Percentiles rank a stretch among this genome's conserved stretches.
Evolutionary conservation across 2,329 filamentous ascomycete genomes (phyloP).

Genomic region (Fusarium temperatum): DNA sequence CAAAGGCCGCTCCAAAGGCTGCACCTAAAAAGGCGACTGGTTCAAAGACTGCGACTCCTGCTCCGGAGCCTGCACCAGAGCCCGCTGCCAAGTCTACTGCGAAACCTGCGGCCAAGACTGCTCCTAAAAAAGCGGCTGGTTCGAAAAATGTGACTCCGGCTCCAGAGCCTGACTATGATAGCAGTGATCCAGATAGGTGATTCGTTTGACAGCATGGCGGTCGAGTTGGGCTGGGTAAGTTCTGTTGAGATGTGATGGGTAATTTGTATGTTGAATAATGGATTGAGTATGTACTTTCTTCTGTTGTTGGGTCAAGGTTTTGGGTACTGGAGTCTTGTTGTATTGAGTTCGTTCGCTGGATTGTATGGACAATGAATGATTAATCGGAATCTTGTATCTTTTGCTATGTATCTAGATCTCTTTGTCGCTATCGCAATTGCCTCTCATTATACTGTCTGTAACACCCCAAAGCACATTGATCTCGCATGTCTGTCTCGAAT

Average conservation of each 20-base stretch:
- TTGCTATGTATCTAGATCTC: neutral
- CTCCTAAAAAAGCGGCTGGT: neutral
- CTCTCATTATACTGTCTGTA: neutral
- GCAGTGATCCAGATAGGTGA: neutral
- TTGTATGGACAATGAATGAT: neutral
- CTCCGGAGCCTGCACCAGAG: neutral
- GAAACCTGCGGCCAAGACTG: neutral
- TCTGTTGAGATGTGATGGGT: neutral
- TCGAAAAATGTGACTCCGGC: neutral
- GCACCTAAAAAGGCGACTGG: neutral
- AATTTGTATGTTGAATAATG: neutral
- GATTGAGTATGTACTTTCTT: neutral
- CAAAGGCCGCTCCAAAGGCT: neutral
- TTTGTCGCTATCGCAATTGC: neutral
- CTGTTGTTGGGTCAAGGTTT: neutral
- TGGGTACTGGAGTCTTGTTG: neutral
- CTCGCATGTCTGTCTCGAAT: neutral
- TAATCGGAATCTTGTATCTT: neutral
- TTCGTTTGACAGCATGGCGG: neutral
- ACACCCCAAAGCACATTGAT: neutral
- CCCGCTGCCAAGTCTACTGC: neutral
- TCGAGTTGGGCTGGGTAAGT: neutral
- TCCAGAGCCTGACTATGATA: neutral
- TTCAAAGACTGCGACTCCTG: neutral
- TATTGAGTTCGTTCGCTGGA: too few species aligned